phyloP scores from a whole-genome alignment of 495 filamentous ascomycete genomes.

The Pseudomonodictys pantanalensis region DNA sequence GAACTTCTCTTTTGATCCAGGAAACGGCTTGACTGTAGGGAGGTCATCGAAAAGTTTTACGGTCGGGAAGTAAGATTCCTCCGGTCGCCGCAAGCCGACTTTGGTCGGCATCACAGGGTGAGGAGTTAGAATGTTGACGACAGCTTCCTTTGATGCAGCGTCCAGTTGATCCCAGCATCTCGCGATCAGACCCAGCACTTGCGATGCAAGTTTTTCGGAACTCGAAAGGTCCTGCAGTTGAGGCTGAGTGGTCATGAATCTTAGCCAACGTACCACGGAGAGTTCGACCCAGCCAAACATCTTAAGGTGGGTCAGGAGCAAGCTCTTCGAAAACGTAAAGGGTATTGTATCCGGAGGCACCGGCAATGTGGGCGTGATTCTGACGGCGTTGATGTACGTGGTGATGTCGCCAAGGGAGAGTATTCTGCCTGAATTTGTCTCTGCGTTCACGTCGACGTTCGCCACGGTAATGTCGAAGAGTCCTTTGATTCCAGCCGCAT shows the following conservation, averaged over 20 bases:
- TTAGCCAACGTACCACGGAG: slow-evolving; percentile 76
- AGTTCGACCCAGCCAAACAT: slow-evolving; percentile 80
- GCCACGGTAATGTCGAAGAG: slow-evolving; percentile 80
- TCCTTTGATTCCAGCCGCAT: slow-evolving; percentile 56
- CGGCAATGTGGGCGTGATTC: slow-evolving; percentile 78
- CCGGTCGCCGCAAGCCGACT: slow-evolving; percentile 80
- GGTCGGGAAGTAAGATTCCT: slow-evolving; percentile 85
- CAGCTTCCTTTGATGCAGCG: slow-evolving; percentile 58
- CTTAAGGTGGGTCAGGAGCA: slow-evolving; percentile 62
- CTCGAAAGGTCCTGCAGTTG: slow-evolving; percentile 59
- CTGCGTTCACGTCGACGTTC: slow-evolving; percentile 61
- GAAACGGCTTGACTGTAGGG: slow-evolving; percentile 66
- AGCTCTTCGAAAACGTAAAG: slow-evolving; percentile 67
- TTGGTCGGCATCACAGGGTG: slow-evolving; percentile 86
- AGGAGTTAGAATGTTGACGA: slow-evolving; percentile 59
- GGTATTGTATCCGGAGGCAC: slow-evolving; percentile 80
- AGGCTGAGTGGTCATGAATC: slow-evolving; percentile 66
- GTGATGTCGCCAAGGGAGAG: slow-evolving; percentile 72
- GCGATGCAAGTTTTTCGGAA: slow-evolving; percentile 69
- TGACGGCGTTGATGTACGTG: slow-evolving; percentile 67
- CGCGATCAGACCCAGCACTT: slow-evolving; percentile 76
- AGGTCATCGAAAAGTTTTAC: slow-evolving; percentile 94
- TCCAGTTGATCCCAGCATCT: slow-evolving; percentile 82
- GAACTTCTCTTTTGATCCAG: slow-evolving; percentile 84
- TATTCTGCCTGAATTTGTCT: slow-evolving; percentile 54